Percentiles rank a stretch among this genome's conserved stretches.
Conservation (phyloP, 306 rosid species). For the Heteromeles arbutifolia region DNA sequence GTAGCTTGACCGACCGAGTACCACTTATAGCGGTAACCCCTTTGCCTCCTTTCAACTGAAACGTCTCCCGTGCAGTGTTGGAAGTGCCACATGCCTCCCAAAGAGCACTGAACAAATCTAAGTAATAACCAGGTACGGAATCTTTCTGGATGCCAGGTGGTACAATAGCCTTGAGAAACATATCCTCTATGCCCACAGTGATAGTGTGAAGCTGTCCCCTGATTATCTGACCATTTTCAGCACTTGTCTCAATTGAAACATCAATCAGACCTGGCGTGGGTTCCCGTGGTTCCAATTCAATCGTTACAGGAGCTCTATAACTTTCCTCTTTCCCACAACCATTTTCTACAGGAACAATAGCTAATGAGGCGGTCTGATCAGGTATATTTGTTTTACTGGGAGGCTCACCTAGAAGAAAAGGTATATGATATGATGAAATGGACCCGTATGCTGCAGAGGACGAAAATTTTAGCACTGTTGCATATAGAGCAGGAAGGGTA, state of each 20-base stretch:
- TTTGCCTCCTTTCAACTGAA: conserved; percentile 75
- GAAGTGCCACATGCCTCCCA: conserved; percentile 94
- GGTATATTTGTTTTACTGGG: conserved; percentile 28
- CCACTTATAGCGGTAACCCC: conserved; percentile 85
- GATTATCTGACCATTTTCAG: conserved; percentile 74
- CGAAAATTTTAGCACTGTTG: conserved; percentile 70
- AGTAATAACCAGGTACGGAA: conserved; percentile 47
- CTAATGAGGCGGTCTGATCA: conserved; percentile 45
- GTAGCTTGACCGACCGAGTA: conserved; percentile 85
- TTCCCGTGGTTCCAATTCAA: conserved; percentile 89
- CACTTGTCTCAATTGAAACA: conserved; percentile 71
- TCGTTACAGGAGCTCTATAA: conserved; percentile 46
- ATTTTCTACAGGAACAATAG: conserved; percentile 60
- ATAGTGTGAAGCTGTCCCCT: conserved; percentile 79
- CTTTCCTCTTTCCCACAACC: conserved; percentile 48
- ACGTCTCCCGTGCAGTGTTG: conserved; percentile 75
- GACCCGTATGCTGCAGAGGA: conserved; percentile 87
- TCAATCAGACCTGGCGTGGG: conserved; percentile 88
- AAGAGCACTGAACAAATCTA: conserved; percentile 64
- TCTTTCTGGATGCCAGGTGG: conserved; percentile 51
- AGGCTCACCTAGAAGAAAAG: conserved; percentile 90
- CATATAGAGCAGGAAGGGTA: conserved; percentile 82
- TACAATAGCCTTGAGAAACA: conserved; percentile 76
- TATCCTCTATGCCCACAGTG: conserved; percentile 82
- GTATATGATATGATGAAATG: conserved; percentile 66